These are phyloP conservation scores for Candida saitoana DNA, from an alignment of 805 yeast species.

Conservation along the genomic window DNA sequence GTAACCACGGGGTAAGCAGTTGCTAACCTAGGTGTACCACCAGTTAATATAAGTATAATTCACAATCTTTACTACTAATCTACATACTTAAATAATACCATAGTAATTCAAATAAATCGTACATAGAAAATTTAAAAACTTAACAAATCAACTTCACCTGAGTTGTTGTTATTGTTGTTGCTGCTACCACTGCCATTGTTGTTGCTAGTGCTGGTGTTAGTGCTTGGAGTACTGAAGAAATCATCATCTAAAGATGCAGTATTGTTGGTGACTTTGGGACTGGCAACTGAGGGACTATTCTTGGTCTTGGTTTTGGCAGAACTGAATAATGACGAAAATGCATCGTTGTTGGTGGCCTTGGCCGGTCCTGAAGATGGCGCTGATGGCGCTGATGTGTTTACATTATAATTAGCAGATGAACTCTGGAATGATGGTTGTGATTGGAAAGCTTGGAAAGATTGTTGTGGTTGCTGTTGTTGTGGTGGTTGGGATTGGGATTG, in stretches of 20 bases:
- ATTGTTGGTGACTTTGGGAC: conserved; percentile 9
- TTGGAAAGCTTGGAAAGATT: conserved; percentile 4
- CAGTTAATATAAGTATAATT: too few relatives aligned
- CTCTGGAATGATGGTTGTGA: conserved; percentile 12
- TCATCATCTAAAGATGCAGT: conserved; percentile 25
- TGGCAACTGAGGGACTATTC: conserved; percentile 15
- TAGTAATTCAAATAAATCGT: not conserved
- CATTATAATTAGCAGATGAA: conserved; percentile 16
- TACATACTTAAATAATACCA: too few relatives aligned
- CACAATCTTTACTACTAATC: too few relatives aligned
- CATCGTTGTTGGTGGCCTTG: conserved; percentile 48
- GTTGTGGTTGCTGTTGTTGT: conserved; percentile 12
- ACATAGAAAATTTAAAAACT: conserved; percentile 30
- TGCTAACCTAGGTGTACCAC: too few relatives aligned
- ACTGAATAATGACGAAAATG: conserved; percentile 67
- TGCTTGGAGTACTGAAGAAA: conserved; percentile 29
- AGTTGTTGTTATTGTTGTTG: conserved; percentile 14
- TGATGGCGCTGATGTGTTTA: conserved; percentile 36
- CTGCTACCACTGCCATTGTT: conserved; percentile 3
- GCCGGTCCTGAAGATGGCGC: conserved; percentile 40
- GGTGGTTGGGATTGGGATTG: conserved; percentile 15
- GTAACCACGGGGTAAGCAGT: too few relatives aligned
- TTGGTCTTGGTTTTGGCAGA: conserved; percentile 52
- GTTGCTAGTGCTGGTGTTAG: conserved; percentile 15
- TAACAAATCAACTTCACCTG: conserved; percentile 47